Base-by-base conservation (phyloP, 1,139 yeast genomes). In the Suhomyces coccinellae region DNA sequence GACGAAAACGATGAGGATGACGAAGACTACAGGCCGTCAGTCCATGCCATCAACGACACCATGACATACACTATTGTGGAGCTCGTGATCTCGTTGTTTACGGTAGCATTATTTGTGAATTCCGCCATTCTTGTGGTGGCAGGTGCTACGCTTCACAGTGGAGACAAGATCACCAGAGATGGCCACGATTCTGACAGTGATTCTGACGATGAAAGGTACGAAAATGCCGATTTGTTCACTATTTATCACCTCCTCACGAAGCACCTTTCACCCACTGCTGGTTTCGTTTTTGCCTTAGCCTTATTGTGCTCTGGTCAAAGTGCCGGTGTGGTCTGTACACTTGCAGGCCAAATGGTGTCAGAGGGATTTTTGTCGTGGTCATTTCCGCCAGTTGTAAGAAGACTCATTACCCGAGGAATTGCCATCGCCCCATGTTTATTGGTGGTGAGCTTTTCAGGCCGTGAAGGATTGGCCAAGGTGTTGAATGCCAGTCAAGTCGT, bases 271-370 rank as follows among this genome's bases (percentile, higher is more conserved):
- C 85, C 87, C n/a, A 85, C 90, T 2, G 98, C 98, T 0, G 99
- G 98, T 4, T 74, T 89, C 28, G 83, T 93, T 1, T 93, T 93
- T 71, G 97, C 97, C 1, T 68, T 90, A 37, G 98, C 98, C 1
- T 78, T 93, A 64, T 72, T 93, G 43, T 90, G 91, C 61, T 87
- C 96, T n/a, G 99, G 99, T 15, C 96, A 91, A 62, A 87, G 96
- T 58, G 98, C 99, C 2, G 98, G 99, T 40, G 87, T 95, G 27
- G 96, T 93, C n/a, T 93, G 97, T 59, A 93, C 99, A 0, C 76
- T 93, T 59, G 95, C 98, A 1, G 97, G 99, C 16, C 99, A 93
- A 63, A 89, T 91, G 82, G 97, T 93, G 1, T 83, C 90, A 57
- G 98, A 93, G 62, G 99, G 99, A 0, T 95, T 91, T 57, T 74